Evolutionary conservation across 1,284 basidiomycete species (phyloP), one percentile per base, ranked within the genome.

Genomic region (Dichomitus squalens): DNA sequence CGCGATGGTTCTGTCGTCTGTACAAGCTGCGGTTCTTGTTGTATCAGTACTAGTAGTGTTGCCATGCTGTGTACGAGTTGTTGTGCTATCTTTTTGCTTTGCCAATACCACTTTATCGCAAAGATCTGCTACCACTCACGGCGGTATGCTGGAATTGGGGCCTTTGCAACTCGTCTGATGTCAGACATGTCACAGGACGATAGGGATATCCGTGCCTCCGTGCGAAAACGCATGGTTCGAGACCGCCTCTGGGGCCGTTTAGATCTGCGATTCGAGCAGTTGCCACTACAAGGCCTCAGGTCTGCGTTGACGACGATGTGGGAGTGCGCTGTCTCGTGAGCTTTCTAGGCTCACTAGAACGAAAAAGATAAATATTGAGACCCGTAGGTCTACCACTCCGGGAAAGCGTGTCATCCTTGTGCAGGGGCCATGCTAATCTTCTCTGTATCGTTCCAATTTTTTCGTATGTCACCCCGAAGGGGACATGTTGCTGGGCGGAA

Each of bases 351-450:
- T n/a, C n/a, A n/a, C n/a, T n/a, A n/a, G n/a, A n/a, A n/a, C n/a
- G n/a, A n/a, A n/a, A n/a, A n/a, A 60, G 57, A 60, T 60, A 60
- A 60, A 60, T 60, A 60, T 60, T 60, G 59, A 60, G 59, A 60
- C 59, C 59, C 59, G 59, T 60, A 57, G 59, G 59, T 60, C 59
- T 60, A 60, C 59, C 59, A 60, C 59, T 60, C 59, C 59, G 59
- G 59, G 59, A 60, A 60, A 60, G 59, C 59, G 59, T 60, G 59
- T 60, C 59, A 60, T 60, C 59, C 59, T 60, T 60, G 59, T 60
- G 59, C 59, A 60, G 59, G 59, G 59, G 59, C 59, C 59, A 60
- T 60, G 59, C 59, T 60, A 60, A 60, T 60, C 59, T 60, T 60
- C 59, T 60, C 58, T 60, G 58, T 60, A 60, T 60, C 58, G 58